Conservation (phyloP, 495 filamentous ascomycete genomes). For the Achaetomiella virescens region DNA sequence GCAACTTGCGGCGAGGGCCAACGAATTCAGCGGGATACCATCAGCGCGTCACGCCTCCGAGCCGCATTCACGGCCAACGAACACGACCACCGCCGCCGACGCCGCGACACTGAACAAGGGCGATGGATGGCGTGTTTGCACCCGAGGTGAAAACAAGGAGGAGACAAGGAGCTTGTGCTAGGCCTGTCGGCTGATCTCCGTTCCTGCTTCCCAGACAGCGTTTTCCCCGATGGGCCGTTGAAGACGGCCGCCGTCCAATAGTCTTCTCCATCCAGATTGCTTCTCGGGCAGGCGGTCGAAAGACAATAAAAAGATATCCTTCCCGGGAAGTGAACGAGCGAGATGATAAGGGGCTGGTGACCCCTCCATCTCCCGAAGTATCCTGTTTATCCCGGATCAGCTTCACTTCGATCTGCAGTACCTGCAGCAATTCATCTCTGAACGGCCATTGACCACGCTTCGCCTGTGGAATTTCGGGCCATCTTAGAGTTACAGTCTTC, state of each 20-base stretch:
- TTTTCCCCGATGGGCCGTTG: conserved; percentile 1
- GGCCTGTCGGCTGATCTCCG: neutral
- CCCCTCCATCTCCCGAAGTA: conserved; percentile 4
- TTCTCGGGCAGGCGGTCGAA: conserved; percentile 9
- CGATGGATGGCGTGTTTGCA: conserved; percentile 12
- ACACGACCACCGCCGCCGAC: conserved; percentile 14
- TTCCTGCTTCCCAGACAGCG: neutral
- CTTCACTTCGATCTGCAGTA: neutral
- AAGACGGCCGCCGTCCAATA: conserved; percentile 10
- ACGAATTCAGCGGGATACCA: conserved; percentile 4
- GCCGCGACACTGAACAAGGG: neutral
- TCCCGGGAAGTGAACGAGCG: neutral
- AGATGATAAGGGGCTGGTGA: conserved; percentile 5
- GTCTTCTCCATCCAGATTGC: neutral
- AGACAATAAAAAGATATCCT: conserved; percentile 7
- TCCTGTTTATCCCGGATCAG: conserved; percentile 5
- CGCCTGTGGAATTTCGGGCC: neutral
- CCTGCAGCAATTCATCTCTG: neutral
- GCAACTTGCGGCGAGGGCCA: conserved; percentile 13
- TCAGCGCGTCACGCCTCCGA: conserved; percentile 5
- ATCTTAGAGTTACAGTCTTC: neutral
- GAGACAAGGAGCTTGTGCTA: neutral
- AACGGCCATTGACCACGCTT: neutral
- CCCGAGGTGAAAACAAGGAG: conserved; percentile 5
- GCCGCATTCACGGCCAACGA: conserved; percentile 5